Conservation (phyloP, 73 alveolate species). For the Paramecium pentaurelia region DNA sequence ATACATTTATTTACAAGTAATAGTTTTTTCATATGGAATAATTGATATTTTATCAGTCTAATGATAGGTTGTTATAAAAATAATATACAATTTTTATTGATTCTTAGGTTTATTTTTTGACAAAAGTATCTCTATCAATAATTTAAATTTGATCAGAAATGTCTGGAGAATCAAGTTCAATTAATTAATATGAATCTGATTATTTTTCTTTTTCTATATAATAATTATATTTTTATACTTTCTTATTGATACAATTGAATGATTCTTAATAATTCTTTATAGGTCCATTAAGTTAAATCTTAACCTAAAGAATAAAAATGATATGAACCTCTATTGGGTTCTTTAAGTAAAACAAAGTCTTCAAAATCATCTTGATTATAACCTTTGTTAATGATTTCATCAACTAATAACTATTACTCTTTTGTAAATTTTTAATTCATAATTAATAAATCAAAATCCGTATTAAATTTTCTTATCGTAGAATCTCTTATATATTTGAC, state of each 20-base stretch:
- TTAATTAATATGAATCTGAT: neutral
- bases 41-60: neutral
- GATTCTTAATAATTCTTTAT: neutral
- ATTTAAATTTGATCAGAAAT: neutral
- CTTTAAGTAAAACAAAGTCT: neutral
- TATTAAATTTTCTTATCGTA: constrained; percentile 7
- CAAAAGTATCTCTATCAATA: neutral
- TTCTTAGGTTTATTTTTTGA: neutral
- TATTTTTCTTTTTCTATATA: neutral
- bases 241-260: neutral
- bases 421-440: neutral
- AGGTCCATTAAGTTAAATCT: neutral
- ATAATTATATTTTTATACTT: neutral
- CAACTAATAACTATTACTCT: neutral
- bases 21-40: neutral
- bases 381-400: constrained; percentile 2
- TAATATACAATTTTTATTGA: neutral
- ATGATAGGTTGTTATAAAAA: neutral
- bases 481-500: constrained; percentile 35
- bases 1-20: neutral
- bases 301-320: neutral
- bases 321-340: neutral
- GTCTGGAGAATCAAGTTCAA: neutral
- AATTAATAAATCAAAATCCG: constrained; percentile 25
- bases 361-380: neutral